Percentiles rank a stretch among this genome's conserved stretches.
These are phyloP conservation scores for Ricinus communis DNA, from an alignment of 345 rosid genomes.

Conservation along the genomic window DNA sequence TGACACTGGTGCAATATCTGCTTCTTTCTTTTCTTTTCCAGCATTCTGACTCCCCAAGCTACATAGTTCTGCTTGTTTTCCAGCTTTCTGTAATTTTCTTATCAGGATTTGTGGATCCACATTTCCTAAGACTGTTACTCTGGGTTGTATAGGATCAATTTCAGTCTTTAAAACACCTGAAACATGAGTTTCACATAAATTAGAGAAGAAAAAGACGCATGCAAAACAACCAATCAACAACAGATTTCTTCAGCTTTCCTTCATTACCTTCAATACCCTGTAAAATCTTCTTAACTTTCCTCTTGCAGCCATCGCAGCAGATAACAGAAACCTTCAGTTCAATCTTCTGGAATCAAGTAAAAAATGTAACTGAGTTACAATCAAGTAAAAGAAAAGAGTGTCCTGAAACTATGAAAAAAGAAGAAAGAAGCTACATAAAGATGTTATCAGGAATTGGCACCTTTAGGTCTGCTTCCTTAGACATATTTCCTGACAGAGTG, in stretches of 20 bases:
- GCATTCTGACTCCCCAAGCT: conserved; percentile 22
- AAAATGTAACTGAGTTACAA: not conserved
- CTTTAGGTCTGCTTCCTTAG: conserved; percentile 46
- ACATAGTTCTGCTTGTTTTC: conserved; percentile 56
- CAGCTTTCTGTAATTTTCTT: conserved; percentile 41
- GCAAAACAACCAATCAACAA: not conserved
- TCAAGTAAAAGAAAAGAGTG: not conserved
- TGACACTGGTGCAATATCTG: not conserved
- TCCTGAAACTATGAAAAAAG: not conserved
- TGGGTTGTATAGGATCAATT: conserved; percentile 45
- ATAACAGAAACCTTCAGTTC: conserved; percentile 52
- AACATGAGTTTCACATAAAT: not conserved
- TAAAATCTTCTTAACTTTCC: conserved; percentile 53
- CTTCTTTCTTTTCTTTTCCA: conserved; percentile 30
- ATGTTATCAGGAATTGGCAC: conserved; percentile 23
- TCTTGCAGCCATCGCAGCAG: conserved; percentile 74
- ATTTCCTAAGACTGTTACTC: conserved; percentile 45
- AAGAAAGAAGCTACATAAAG: not conserved
- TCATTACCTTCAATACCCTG: conserved; percentile 49
- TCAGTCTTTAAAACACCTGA: conserved; percentile 56
- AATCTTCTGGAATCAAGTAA: conserved; percentile 42
- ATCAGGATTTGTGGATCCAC: conserved; percentile 45
- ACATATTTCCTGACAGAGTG: conserved; percentile 32
- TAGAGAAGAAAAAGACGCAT: not conserved
- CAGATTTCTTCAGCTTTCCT: not conserved